These are phyloP conservation scores for Amphibolis antarctica DNA, from an alignment of 106 monocot genomes.

Conservation along the genomic window DNA sequence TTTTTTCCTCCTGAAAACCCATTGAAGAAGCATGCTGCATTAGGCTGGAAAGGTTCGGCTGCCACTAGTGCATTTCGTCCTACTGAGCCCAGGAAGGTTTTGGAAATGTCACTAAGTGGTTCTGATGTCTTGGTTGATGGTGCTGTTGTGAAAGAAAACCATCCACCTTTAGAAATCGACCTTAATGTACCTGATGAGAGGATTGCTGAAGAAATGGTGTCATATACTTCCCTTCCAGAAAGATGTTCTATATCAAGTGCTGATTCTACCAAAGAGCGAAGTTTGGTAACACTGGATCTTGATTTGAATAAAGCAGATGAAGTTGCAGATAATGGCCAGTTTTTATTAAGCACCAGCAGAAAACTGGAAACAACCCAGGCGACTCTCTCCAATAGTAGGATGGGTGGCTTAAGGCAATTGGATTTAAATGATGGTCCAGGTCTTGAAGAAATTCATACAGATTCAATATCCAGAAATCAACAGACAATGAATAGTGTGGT, in stretches of 20 bases:
- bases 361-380: conserved; percentile 25
- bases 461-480: conserved; percentile 27
- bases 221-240: conserved; percentile 1
- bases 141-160: conserved; percentile 27
- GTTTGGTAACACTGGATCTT: conserved; percentile 56
- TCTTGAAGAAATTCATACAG: conserved; percentile 43
- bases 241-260: conserved; percentile 10
- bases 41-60: conserved; percentile 94
- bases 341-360: conserved; percentile 17
- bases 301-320: conserved; percentile 78
- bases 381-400: conserved; percentile 21
- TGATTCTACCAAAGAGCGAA: conserved; percentile 13
- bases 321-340: conserved; percentile 35
- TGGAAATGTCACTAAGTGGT: conserved; percentile 54
- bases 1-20: conserved; percentile 68
- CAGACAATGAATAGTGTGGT: conserved; percentile 28
- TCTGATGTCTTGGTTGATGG: conserved; percentile 26
- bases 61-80: conserved; percentile 96
- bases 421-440: conserved; percentile 84
- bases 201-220: conserved; percentile 44
- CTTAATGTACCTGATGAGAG: conserved; percentile 68
- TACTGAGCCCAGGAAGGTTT: conserved; percentile 64
- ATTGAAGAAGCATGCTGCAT: conserved; percentile 35
- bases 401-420: conserved; percentile 45
- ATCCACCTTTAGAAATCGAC: conserved; percentile 54